A percentile compares a stretch with the other conserved stretches of the same genome.
Evolutionary conservation across 1,139 yeast genomes (phyloP).

Genomic region (Candida sanyaensis): DNA sequence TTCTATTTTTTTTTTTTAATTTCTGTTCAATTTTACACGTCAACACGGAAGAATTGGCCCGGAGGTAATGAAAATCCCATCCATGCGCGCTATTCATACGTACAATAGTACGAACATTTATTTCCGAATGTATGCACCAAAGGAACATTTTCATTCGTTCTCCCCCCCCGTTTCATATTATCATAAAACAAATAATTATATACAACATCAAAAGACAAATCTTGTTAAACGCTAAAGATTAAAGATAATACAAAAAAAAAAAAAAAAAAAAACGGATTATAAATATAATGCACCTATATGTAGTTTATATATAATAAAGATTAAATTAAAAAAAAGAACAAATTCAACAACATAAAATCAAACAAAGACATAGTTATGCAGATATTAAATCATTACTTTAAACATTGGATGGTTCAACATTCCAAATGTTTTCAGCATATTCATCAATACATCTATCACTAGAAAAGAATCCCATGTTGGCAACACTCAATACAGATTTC

Average conservation of each 20-base stretch:
- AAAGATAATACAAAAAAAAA: background rate
- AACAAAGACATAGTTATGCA: background rate
- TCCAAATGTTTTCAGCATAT: conserved; percentile 93
- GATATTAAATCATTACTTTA: background rate
- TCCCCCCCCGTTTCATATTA: too few species aligned
- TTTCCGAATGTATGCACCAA: too few species aligned
- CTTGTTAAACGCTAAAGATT: background rate
- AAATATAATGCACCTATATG: too few species aligned
- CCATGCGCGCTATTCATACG: too few species aligned
- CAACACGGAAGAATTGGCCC: too few species aligned
- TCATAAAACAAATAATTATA: too few species aligned
- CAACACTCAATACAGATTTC: conserved; percentile 77
- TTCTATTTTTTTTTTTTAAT: too few species aligned
- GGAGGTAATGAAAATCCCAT: too few species aligned
- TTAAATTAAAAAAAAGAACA: background rate
- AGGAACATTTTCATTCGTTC: too few species aligned
- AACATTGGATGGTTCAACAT: conserved; percentile 63
- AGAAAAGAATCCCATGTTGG: conserved; percentile 92
- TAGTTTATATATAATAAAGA: background rate
- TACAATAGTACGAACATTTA: too few species aligned
- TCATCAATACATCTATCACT: conserved; percentile 91
- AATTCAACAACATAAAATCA: background rate
- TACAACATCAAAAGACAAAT: background rate
- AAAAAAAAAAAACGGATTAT: background rate
- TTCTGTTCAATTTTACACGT: too few species aligned